phyloP scores from a whole-genome alignment of 768 basidiomycete species.

The Mycena haematopus region DNA sequence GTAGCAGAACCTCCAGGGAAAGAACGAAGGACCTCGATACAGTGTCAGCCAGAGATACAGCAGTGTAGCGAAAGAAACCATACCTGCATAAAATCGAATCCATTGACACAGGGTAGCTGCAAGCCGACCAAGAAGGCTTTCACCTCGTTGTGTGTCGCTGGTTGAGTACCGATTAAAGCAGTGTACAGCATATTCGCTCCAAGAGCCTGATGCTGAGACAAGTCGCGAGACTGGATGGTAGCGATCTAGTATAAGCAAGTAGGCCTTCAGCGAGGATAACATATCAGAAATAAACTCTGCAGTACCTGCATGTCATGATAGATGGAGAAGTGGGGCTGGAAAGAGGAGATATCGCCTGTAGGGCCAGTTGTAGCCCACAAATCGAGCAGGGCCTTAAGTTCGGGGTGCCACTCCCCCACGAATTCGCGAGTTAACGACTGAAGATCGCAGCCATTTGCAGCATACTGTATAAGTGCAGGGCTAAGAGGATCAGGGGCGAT shows the following conservation, averaged over 20 bases:
- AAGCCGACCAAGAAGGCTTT: neutral
- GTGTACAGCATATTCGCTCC: neutral
- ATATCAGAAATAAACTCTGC: neutral
- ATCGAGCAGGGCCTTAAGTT: slow-evolving; percentile 2
- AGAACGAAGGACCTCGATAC: too few relatives aligned
- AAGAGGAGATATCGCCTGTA: neutral
- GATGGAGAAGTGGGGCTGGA: neutral
- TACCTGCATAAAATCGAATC: neutral
- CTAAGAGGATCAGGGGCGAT: slow-evolving; percentile 14
- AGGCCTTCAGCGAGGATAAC: too few relatives aligned
- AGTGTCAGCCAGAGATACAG: too few relatives aligned
- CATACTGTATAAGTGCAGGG: slow-evolving; percentile 21
- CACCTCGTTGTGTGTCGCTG: neutral
- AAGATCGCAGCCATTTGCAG: slow-evolving; percentile 15
- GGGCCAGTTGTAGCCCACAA: neutral
- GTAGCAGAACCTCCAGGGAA: too few relatives aligned
- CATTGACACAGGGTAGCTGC: neutral
- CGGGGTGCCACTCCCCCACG: slow-evolving; percentile 23
- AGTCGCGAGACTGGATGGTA: neutral
- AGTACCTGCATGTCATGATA: slow-evolving; percentile 10
- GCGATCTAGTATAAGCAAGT: neutral
- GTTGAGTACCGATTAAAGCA: neutral
- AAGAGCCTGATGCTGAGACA: neutral
- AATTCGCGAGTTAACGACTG: neutral
- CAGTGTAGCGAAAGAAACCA: too few relatives aligned